A percentile compares a stretch with the other conserved stretches of the same genome.
Conservation (phyloP, 306 rosid species). For the Mimosa pudica region DNA sequence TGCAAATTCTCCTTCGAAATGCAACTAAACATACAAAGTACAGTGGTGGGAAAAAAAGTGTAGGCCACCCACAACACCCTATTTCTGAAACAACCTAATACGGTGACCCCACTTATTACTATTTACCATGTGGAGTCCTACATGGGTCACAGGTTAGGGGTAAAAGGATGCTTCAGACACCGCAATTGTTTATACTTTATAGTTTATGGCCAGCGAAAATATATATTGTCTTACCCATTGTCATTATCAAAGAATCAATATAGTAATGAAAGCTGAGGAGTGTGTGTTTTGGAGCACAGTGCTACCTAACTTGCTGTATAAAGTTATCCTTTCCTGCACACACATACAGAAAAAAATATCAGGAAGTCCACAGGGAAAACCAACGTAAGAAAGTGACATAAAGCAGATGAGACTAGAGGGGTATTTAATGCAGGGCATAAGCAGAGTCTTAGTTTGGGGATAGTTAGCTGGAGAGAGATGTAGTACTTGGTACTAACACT, state of each 20-base stretch:
- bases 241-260: neutral
- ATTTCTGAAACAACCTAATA: neutral
- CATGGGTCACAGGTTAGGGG: neutral
- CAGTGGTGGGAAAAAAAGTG: neutral
- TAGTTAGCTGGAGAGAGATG: neutral
- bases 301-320: constrained; percentile 29
- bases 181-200: neutral
- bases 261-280: constrained; percentile 16
- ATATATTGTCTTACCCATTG: constrained; percentile 7
- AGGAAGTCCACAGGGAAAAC: constrained; percentile 8
- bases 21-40: constrained; percentile 16
- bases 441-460: constrained; percentile 31
- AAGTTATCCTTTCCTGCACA: neutral
- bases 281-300: neutral
- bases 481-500: constrained; percentile 20
- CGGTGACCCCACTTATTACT: neutral
- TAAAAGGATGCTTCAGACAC: neutral
- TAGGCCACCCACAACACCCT: constrained; percentile 6
- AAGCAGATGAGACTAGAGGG: constrained; percentile 30
- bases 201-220: neutral
- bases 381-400: constrained; percentile 33
- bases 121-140: constrained; percentile 7
- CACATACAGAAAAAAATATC: neutral
- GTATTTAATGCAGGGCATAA: constrained; percentile 41
- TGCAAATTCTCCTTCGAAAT: constrained; percentile 3